Base-by-base conservation (phyloP, 140 eudicot species). In the Flaveria floridana region DNA sequence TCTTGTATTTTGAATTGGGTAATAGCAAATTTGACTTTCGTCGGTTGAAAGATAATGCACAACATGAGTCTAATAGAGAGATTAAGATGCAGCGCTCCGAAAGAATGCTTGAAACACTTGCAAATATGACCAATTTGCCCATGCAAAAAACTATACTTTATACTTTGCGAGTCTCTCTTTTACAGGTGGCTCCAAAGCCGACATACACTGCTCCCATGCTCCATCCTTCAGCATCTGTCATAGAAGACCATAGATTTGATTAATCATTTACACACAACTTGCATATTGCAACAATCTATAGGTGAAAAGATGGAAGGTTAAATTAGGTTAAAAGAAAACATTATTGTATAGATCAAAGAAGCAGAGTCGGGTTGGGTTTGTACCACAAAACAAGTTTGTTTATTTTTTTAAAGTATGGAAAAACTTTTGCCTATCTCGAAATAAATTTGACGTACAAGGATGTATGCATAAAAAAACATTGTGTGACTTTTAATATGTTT, bases 131-230 rank as follows among this genome's bases (percentile, higher is more conserved):
- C 73, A 66, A 65, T 34, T 51, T 44, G 78, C 74, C 81, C 69
- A 3, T 37, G 14, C 26, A 39, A 53, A 37, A 61, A 14, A 2
- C 16, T 20, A 48, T 19, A 39, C 89, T 81, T 83, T 86, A 75
- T 92, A 89, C 81, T 80, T 90, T 14, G 79, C 76, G 16, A 92
- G 87, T 84, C 79, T 86, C 70, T 89, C 95, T 82, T 82, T 86
- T 74, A 88, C 89, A 0, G 87, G 85, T 16, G 93, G 89, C 80
- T 92, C 98, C 86, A 92, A 82, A 13, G 95, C 85, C 6, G 91
- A 92, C 92, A 92, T 81, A 85, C 92, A 92, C 75, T 89, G 96
- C 75, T 92, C 98, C 98, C 98, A 92, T 47, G 92, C 93, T 81
- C 93, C 98, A 67, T 89, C 80, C 74, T 77, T 78, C 69, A 64